phyloP scores from a whole-genome alignment of 768 basidiomycete species.

The Agrocybe praecox region DNA sequence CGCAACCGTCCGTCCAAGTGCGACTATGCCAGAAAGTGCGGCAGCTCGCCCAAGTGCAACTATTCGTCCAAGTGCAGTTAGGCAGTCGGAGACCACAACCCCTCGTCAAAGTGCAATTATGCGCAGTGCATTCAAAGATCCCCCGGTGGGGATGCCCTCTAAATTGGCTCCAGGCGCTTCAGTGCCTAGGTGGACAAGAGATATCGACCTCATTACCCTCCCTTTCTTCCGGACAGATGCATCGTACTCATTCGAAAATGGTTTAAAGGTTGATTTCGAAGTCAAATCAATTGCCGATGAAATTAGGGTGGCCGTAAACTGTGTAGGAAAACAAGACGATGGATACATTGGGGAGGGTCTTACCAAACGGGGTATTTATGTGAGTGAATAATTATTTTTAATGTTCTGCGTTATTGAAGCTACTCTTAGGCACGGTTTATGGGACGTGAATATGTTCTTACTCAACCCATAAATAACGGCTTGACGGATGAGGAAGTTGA shows the following conservation, averaged over 20 bases:
- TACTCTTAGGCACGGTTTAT: constrained; percentile 11
- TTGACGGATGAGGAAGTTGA: constrained; percentile 2
- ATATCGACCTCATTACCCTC: not conserved
- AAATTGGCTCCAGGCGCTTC: no score
- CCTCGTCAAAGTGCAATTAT: no score
- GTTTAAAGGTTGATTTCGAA: not conserved
- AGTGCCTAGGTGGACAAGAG: not conserved
- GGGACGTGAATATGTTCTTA: constrained; percentile 21
- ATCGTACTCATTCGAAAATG: not conserved
- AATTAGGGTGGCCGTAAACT: not conserved
- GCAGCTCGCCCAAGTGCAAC: no score
- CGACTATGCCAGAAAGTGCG: no score
- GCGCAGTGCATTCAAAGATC: no score
- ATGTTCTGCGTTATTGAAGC: not conserved
- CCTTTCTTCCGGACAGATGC: not conserved
- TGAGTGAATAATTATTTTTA: no score
- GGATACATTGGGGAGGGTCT: constrained; percentile 19
- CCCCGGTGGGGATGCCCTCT: no score
- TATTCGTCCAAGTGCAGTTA: no score
- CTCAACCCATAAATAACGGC: constrained; percentile 8
- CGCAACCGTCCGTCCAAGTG: no score
- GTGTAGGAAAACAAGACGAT: not conserved
- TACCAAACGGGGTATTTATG: constrained; percentile 23
- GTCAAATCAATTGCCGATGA: not conserved
- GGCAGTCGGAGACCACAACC: no score